Evolutionary conservation across 2,329 filamentous ascomycete species (phyloP).

Genomic region (Sporothrix protearum): DNA sequence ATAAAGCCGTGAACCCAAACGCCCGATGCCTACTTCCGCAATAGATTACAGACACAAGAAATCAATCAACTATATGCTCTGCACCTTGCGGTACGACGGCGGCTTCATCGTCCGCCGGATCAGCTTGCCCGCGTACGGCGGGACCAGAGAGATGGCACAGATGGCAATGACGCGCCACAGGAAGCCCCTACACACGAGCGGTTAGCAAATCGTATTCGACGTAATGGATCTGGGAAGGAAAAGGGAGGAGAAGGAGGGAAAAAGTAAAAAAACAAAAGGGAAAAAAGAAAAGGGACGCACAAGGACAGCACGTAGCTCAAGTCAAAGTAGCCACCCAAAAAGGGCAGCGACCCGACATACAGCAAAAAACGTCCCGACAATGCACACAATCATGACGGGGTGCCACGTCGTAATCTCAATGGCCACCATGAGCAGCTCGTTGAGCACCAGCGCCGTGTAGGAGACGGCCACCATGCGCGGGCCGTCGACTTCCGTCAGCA

Average conservation of each 20-base stretch:
- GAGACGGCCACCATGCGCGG: slow-evolving; percentile 80
- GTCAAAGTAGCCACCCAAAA: slow-evolving; percentile 87
- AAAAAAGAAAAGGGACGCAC: slow-evolving; percentile 42
- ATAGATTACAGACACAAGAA: not conserved
- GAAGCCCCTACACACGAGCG: slow-evolving; percentile 59
- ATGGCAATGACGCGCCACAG: slow-evolving; percentile 84
- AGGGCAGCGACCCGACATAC: slow-evolving; percentile 81
- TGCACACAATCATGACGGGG: slow-evolving; percentile 79
- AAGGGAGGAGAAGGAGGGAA: not conserved
- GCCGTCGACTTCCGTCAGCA: slow-evolving; percentile 75
- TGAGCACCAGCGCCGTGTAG: slow-evolving; percentile 87
- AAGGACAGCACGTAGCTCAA: slow-evolving; percentile 69
- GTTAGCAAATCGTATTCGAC: slow-evolving; percentile 12
- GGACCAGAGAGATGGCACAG: slow-evolving; percentile 73
- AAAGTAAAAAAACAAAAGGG: not conserved
- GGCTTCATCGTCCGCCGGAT: slow-evolving; percentile 82
- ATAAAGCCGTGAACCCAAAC: too few species aligned
- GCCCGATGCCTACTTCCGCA: too few species aligned
- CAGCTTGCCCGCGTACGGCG: slow-evolving; percentile 82
- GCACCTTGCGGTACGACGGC: slow-evolving; percentile 91
- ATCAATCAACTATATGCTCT: slow-evolving; percentile 58
- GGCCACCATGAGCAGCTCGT: slow-evolving; percentile 95
- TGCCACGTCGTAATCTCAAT: slow-evolving; percentile 98
- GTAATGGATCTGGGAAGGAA: too few species aligned
- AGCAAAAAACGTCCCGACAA: slow-evolving; percentile 76